phyloP scores from a whole-genome alignment of 2,329 filamentous ascomycete species.

The Geosmithia putterillii region DNA sequence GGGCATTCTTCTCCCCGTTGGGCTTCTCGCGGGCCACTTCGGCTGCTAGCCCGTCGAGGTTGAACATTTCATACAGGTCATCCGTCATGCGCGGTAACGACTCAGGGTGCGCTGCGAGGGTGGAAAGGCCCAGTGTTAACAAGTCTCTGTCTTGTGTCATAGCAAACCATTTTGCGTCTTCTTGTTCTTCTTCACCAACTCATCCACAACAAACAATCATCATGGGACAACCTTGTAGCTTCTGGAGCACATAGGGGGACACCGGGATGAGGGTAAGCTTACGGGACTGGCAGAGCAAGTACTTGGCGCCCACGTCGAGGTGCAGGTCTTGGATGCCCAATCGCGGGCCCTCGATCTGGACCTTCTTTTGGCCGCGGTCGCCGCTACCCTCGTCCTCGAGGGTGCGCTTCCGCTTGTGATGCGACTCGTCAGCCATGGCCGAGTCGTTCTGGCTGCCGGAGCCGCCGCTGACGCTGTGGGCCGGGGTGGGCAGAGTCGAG shows the following conservation, averaged over 20 bases:
- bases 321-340: constrained; percentile 53
- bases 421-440: constrained; percentile 37
- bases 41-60: constrained; percentile 41
- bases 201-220: constrained; percentile 11
- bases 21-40: constrained; percentile 52
- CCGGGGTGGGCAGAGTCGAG: constrained; percentile 45
- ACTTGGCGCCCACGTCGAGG: constrained; percentile 54
- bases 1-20: constrained; percentile 54
- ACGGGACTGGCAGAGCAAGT: constrained; percentile 55
- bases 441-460: constrained; percentile 27
- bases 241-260: constrained; percentile 12
- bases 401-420: constrained; percentile 50
- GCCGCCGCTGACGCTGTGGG: constrained; percentile 49
- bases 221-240: constrained; percentile 7
- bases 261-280: constrained; percentile 37
- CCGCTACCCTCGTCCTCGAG: constrained; percentile 35
- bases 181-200: constrained; percentile 21
- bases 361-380: constrained; percentile 41
- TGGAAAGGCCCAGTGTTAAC: no score
- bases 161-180: constrained; percentile 28
- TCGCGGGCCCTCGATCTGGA: constrained; percentile 47
- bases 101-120: constrained; percentile 23
- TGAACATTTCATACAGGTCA: constrained; percentile 48
- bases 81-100: constrained; percentile 35
- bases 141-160: constrained; percentile 5